Percentiles rank a stretch among this genome's conserved stretches.
Evolutionary conservation across 2,329 filamentous ascomycete species (phyloP).

Genomic region (Lachnum nothofagi): DNA sequence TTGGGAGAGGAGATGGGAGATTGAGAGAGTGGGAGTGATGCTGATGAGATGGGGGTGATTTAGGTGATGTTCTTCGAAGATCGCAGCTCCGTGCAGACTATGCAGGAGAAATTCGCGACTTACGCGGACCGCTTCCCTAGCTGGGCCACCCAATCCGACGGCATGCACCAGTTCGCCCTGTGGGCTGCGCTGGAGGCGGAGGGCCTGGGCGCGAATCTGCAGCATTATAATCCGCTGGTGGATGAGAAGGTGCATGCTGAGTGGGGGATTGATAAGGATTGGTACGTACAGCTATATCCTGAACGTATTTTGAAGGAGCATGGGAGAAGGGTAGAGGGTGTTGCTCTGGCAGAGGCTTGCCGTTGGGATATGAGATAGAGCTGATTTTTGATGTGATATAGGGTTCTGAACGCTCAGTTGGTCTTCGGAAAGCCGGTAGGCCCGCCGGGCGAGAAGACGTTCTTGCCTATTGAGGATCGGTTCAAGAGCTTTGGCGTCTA

Average conservation of each 20-base stretch:
- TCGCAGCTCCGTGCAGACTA: constrained; percentile 56
- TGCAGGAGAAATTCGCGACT: constrained; percentile 63
- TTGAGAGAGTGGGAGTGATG: too few relatives aligned
- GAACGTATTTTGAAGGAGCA: too few relatives aligned
- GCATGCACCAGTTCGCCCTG: constrained; percentile 74
- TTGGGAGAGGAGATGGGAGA: too few relatives aligned
- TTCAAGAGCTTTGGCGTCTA: constrained; percentile 56
- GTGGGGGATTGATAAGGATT: constrained; percentile 67
- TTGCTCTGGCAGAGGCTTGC: too few relatives aligned
- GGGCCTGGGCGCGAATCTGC: constrained; percentile 80
- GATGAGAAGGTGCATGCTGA: constrained; percentile 62
- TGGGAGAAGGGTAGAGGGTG: too few relatives aligned
- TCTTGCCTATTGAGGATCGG: constrained; percentile 59
- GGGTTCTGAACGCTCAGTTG: constrained; percentile 69
- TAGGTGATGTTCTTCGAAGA: constrained; percentile 84
- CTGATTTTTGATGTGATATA: too few relatives aligned
- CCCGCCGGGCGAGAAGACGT: constrained; percentile 57
- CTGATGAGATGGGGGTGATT: background rate
- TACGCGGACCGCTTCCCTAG: constrained; percentile 75
- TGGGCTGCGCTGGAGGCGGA: constrained; percentile 82
- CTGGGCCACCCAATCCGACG: constrained; percentile 73
- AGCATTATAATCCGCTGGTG: constrained; percentile 89
- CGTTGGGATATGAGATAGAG: too few relatives aligned
- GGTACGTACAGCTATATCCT: constrained; percentile 38
- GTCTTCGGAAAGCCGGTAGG: constrained; percentile 67